Conservation (phyloP, 129 eudicot species). For the Lonicera japonica region DNA sequence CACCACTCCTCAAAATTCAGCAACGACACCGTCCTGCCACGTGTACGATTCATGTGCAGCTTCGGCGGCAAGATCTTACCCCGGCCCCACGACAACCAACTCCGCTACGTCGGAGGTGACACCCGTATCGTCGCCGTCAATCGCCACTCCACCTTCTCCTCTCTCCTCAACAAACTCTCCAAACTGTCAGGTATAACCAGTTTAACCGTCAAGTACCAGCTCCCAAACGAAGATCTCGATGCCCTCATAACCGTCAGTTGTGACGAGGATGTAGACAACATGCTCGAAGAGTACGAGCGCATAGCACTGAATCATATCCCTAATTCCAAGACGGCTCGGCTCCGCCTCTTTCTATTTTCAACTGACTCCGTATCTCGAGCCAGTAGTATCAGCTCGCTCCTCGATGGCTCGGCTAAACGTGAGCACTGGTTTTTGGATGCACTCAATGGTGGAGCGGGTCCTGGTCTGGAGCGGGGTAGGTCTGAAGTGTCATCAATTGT, state of each 20-base stretch:
- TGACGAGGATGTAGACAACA: constrained; percentile 92
- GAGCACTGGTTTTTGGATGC: constrained; percentile 90
- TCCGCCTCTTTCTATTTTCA: constrained; percentile 67
- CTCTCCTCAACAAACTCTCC: constrained; percentile 52
- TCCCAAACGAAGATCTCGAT: constrained; percentile 87
- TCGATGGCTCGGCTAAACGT: constrained; percentile 76
- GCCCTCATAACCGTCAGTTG: constrained; percentile 68
- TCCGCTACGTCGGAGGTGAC: constrained; percentile 96
- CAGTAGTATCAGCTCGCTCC: constrained; percentile 68
- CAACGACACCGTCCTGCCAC: constrained; percentile 36
- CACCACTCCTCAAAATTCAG: constrained; percentile 19
- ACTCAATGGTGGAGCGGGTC: constrained; percentile 55
- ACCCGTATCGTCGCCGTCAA: constrained; percentile 76
- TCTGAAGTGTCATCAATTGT: constrained; percentile 82
- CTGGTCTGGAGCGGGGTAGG: constrained; percentile 57
- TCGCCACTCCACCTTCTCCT: constrained; percentile 60
- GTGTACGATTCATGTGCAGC: constrained; percentile 84
- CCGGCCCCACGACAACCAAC: constrained; percentile 92
- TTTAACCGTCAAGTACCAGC: constrained; percentile 78
- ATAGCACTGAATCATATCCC: constrained; percentile 29
- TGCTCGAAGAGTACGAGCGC: constrained; percentile 93
- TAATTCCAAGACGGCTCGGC: constrained; percentile 46
- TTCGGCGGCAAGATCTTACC: constrained; percentile 92
- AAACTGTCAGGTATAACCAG: constrained; percentile 53
- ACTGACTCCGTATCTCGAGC: constrained; percentile 46